Evolutionary conservation across 352 stramenopile species (phyloP), one percentile per base, ranked within the genome.

Genomic region (Nothophytophthora sp.): DNA sequence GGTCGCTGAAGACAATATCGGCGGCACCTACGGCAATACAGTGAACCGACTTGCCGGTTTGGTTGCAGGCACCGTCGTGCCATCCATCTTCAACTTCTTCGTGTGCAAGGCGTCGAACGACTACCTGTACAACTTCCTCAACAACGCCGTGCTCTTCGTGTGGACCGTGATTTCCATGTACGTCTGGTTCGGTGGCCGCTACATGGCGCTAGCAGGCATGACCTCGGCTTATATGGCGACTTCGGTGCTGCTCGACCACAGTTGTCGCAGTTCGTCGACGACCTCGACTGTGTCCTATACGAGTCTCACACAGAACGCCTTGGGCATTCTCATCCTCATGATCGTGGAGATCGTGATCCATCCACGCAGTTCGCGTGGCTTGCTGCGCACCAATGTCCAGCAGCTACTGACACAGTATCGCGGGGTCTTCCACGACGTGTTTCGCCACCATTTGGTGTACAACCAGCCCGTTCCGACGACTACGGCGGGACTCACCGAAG

Each of bases 101-200:
- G 73, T 93, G 24, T 88, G 74, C 64, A 88, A 82, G 44, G 51
- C 63, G 24, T 57, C 56, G 4, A 64, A 49, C 35, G 55, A 68
- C 30, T 41, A 60, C 25, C 32, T 78, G 37, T 81, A 87, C 67
- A 86, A 85, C 50, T 46, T 67, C 2, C 43, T 90, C 16, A 92
- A 82, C 63, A 86, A 92, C 50, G 44, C 76, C 15, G 66, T 81
- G 29, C 54, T 92, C 12, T 87, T 84, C 43, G 12, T 83, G 6
- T 90, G 81, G 78, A 81, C 67, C 0, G 64, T 70, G 28, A 47
- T 61, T n/a, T 92, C 78, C 27, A 89, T 92, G 74, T 92, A 92
- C 34, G 76, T 90, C 15, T 86, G 75, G 58, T 92, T 80, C 60
- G 78, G 62, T 25, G 67, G 70, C 11, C 55, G 50, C 16, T 90